These are phyloP conservation scores for Pseudopediastrum boryanum DNA, from an alignment of 139 green algal species.

Conservation along the genomic window DNA sequence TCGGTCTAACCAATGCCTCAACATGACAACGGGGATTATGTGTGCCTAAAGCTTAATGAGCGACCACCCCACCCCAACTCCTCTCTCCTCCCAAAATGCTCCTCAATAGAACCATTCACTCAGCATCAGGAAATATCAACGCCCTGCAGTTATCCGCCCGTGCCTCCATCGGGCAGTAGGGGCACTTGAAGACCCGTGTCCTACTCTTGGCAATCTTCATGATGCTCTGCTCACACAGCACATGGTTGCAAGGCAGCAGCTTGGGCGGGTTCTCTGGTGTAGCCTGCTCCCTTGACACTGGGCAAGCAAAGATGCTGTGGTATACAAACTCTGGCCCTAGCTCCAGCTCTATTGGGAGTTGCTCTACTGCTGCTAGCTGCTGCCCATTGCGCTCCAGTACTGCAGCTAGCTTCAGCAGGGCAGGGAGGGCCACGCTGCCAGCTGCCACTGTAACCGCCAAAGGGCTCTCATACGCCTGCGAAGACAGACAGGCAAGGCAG, in stretches of 20 bases:
- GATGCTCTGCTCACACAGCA: conserved; percentile 84
- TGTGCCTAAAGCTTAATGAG: too few relatives aligned
- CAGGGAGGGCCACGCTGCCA: conserved; percentile 82
- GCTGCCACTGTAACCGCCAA: conserved; percentile 83
- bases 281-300: conserved; percentile 85
- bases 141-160: conserved; percentile 59
- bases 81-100: too few relatives aligned
- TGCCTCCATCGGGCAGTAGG: conserved; percentile 93
- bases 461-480: conserved; percentile 79
- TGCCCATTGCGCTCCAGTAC: conserved; percentile 64
- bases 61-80: too few relatives aligned
- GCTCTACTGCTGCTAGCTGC: conserved; percentile 43
- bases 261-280: conserved; percentile 88
- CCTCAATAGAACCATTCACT: conserved; percentile 39
- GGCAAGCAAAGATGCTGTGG: conserved; percentile 92
- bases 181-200: conserved; percentile 91
- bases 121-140: conserved; percentile 73
- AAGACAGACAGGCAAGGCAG: too few relatives aligned
- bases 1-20: too few relatives aligned
- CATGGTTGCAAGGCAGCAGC: conserved; percentile 94
- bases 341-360: conserved; percentile 93
- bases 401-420: conserved; percentile 84
- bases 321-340: conserved; percentile 91
- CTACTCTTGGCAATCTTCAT: conserved; percentile 79
- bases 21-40: too few relatives aligned